These are phyloP conservation scores for Dunaliella primolecta DNA, from an alignment of 139 green algal genomes.

Conservation along the genomic window DNA sequence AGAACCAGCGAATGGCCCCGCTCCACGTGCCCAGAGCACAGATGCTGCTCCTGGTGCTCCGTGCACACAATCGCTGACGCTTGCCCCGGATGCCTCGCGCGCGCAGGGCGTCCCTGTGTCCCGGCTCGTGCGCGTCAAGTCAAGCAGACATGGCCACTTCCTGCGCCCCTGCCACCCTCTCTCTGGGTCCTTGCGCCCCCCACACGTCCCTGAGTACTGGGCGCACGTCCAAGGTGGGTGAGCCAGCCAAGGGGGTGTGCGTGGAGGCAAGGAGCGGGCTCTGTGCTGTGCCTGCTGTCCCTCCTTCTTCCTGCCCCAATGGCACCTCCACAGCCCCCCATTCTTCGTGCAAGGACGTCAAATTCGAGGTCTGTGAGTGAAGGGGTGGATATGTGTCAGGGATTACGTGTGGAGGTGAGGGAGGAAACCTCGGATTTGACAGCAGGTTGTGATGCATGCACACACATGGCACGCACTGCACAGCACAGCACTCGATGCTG, in stretches of 20 bases:
- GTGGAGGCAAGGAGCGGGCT: not conserved
- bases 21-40: not conserved
- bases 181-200: not conserved
- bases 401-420: not conserved
- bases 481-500: no score
- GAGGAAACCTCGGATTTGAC: not conserved
- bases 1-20: no score
- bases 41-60: not conserved
- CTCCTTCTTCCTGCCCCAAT: not conserved
- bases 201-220: not conserved
- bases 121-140: no score
- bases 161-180: not conserved
- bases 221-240: not conserved
- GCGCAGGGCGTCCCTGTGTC: no score
- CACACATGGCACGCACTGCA: no score
- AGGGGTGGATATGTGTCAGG: not conserved
- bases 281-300: not conserved
- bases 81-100: not conserved
- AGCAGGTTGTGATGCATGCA: not conserved
- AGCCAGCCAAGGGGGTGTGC: not conserved
- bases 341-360: not conserved
- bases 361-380: not conserved
- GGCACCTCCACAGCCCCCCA: not conserved
- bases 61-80: no score
- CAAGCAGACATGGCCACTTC: not conserved